phyloP scores from a whole-genome alignment of 768 basidiomycete species.

The Leccinum truebloodii region DNA sequence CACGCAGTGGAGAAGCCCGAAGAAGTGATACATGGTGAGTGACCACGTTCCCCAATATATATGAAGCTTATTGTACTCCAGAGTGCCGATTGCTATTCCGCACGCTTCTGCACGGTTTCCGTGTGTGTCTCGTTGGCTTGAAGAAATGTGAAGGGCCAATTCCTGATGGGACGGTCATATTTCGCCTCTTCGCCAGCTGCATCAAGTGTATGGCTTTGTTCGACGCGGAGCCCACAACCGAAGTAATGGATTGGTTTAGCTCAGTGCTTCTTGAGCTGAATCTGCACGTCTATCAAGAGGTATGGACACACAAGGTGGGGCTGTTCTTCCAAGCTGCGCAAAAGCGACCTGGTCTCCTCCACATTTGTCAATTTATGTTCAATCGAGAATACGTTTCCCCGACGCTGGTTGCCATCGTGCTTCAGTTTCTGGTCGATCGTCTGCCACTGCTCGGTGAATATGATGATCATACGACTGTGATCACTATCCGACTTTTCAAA shows the following conservation, averaged over 20 bases:
- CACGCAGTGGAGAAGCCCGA: conserved; percentile 83
- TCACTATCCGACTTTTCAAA: conserved; percentile 91
- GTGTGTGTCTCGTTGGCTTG: conserved; percentile 72
- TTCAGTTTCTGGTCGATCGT: conserved; percentile 81
- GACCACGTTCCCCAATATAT: not conserved
- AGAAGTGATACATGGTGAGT: conserved; percentile 75
- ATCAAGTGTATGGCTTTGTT: conserved; percentile 85
- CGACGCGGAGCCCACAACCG: conserved; percentile 68
- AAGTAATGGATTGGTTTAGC: conserved; percentile 81
- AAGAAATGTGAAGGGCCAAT: conserved; percentile 77
- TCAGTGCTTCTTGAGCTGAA: conserved; percentile 80
- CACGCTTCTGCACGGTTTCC: conserved; percentile 85
- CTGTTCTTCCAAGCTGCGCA: conserved; percentile 84
- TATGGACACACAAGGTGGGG: conserved; percentile 91
- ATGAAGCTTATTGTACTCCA: conserved; percentile 32
- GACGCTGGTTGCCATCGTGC: conserved; percentile 84
- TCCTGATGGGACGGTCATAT: conserved; percentile 85
- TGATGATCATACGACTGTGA: conserved; percentile 76
- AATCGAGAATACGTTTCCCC: conserved; percentile 74
- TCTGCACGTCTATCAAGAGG: conserved; percentile 91
- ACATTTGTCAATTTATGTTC: conserved; percentile 84
- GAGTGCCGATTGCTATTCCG: conserved; percentile 87
- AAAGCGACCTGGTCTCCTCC: conserved; percentile 76
- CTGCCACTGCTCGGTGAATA: conserved; percentile 84
- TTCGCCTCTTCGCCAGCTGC: conserved; percentile 83